A percentile compares a stretch with the other conserved stretches of the same genome.
Conservation (phyloP, 2,329 filamentous ascomycete genomes). For the Domatiomyces globalis region DNA sequence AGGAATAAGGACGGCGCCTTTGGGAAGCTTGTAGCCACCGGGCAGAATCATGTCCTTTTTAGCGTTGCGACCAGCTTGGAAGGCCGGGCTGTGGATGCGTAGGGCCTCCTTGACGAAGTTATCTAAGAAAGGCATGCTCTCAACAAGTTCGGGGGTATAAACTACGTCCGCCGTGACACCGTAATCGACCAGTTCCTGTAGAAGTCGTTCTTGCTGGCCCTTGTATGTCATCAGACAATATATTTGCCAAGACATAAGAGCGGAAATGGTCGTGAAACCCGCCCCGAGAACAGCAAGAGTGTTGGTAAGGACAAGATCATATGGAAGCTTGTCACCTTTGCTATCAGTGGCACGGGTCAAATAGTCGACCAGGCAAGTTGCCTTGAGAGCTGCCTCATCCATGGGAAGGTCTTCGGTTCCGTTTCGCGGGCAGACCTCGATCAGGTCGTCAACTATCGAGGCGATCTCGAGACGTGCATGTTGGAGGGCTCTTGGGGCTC, state of each 20-base stretch:
- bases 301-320: slow-evolving; percentile 25
- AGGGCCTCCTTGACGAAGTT: slow-evolving; percentile 49
- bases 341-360: slow-evolving; percentile 39
- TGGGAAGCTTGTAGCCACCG: slow-evolving; percentile 43
- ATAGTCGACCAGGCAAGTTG: slow-evolving; percentile 33
- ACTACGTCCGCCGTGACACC: slow-evolving; percentile 31
- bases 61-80: slow-evolving; percentile 45
- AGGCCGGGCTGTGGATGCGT: slow-evolving; percentile 46
- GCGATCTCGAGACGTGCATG: background rate
- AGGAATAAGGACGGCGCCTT: slow-evolving; percentile 39
- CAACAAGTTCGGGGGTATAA: slow-evolving; percentile 26
- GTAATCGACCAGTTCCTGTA: slow-evolving; percentile 44
- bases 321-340: slow-evolving; percentile 41
- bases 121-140: slow-evolving; percentile 30
- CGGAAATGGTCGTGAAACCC: slow-evolving; percentile 47
- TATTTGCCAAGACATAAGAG: slow-evolving; percentile 44
- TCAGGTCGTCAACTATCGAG: slow-evolving; percentile 11
- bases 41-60: slow-evolving; percentile 44
- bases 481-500: slow-evolving; percentile 23
- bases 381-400: slow-evolving; percentile 36
- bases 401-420: slow-evolving; percentile 22
- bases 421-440: slow-evolving; percentile 11
- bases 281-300: slow-evolving; percentile 35
- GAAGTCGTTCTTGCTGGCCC: slow-evolving; percentile 41
- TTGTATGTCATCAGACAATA: slow-evolving; percentile 41